phyloP scores from a whole-genome alignment of 1,139 yeast genomes.

The Diutina ranongensis region DNA sequence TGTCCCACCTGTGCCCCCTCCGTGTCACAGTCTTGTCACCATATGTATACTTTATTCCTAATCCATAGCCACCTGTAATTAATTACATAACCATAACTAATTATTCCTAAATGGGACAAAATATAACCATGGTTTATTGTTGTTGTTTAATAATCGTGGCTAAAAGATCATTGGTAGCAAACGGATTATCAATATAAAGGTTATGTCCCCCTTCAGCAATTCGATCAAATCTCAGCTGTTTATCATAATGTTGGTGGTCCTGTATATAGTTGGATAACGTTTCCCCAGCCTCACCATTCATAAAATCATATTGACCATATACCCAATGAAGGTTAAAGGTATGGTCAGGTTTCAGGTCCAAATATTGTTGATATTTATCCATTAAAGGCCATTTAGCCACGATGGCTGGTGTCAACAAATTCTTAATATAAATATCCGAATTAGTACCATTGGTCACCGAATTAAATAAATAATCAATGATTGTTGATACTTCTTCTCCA shows the following conservation, averaged over 20 bases:
- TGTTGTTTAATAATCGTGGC: conserved; percentile 8
- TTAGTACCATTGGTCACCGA: conserved; percentile 49
- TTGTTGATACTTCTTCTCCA: conserved; percentile 11
- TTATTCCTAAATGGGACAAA: background rate
- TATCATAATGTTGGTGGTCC: conserved; percentile 8
- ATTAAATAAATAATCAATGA: conserved; percentile 47
- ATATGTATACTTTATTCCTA: too few species aligned
- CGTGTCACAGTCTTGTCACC: too few species aligned
- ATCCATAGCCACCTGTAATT: too few species aligned
- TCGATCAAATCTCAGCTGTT: conserved; percentile 13
- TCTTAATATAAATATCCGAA: conserved; percentile 55
- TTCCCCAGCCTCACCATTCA: conserved; percentile 68
- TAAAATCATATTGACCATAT: conserved; percentile 81
- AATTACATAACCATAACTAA: too few species aligned
- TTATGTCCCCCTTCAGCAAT: conserved; percentile 36
- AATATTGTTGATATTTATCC: conserved; percentile 36
- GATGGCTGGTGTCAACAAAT: conserved; percentile 61
- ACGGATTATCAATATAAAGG: conserved; percentile 35
- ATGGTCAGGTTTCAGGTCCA: conserved; percentile 7
- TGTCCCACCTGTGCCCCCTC: too few species aligned
- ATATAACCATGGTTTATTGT: too few species aligned
- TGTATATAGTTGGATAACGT: conserved; percentile 33
- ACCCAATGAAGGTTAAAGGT: conserved; percentile 40
- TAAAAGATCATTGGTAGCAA: conserved; percentile 37
- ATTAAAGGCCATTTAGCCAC: conserved; percentile 67